Conservation (phyloP, 2,329 filamentous ascomycete species). For the Akanthomyces lecanii region DNA sequence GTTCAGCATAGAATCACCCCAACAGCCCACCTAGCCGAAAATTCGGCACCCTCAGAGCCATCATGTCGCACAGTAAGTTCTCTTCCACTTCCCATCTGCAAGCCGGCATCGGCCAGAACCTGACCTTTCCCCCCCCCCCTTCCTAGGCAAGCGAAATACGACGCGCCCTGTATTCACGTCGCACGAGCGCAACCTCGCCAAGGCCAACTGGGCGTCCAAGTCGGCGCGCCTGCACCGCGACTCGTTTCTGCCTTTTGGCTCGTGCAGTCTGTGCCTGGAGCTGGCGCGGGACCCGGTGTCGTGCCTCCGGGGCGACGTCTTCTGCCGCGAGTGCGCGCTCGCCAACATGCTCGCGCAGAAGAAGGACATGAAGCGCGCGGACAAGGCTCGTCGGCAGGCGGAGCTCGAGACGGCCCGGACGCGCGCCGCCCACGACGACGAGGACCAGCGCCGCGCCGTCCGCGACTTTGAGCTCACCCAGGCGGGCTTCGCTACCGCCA, state of each 20-base stretch:
- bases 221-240: constrained; percentile 83
- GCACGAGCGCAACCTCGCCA: constrained; percentile 79
- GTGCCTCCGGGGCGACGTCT: constrained; percentile 80
- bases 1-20: neutral
- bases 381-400: constrained; percentile 59
- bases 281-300: constrained; percentile 77
- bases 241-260: constrained; percentile 86
- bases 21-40: neutral
- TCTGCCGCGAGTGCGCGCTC: constrained; percentile 92
- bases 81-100: neutral
- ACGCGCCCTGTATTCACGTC: constrained; percentile 91
- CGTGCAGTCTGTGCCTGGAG: constrained; percentile 82
- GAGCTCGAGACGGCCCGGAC: constrained; percentile 59
- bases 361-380: constrained; percentile 81
- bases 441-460: constrained; percentile 66
- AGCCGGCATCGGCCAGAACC: constrained; percentile 7
- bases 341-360: constrained; percentile 86
- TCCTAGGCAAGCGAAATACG: constrained; percentile 76
- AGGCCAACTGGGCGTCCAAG: constrained; percentile 74
- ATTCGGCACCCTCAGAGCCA: constrained; percentile 7
- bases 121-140: neutral
- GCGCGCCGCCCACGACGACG: constrained; percentile 58
- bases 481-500: constrained; percentile 54
- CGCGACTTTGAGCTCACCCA: constrained; percentile 82
- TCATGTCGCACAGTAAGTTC: constrained; percentile 43